Evolutionary conservation across 2,329 filamentous ascomycete genomes (phyloP).

Genomic region (Taxawa tesnikishii): DNA sequence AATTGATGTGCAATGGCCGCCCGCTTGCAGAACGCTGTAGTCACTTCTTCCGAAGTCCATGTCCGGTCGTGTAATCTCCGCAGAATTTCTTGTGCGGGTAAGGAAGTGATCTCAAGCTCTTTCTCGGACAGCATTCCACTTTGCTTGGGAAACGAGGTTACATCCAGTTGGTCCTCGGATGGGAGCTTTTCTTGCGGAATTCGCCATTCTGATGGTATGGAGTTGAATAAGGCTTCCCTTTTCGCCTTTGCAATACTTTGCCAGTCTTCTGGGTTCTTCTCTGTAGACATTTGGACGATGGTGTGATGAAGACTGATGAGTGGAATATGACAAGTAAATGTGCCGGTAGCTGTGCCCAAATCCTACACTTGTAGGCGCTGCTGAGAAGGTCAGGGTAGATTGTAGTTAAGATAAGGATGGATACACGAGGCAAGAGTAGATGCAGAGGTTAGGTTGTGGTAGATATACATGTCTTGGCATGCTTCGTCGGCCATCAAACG

Average conservation of each 20-base stretch:
- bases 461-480: too few relatives aligned
- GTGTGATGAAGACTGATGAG: too few relatives aligned
- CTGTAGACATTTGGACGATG: neutral
- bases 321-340: too few relatives aligned
- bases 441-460: too few relatives aligned
- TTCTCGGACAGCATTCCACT: conserved; percentile 47
- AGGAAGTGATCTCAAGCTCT: conserved; percentile 40
- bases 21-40: conserved; percentile 41
- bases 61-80: conserved; percentile 24
- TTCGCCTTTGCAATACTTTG: conserved; percentile 6
- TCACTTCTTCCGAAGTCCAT: conserved; percentile 41
- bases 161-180: conserved; percentile 40
- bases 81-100: conserved; percentile 27
- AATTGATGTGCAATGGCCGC: conserved; percentile 44
- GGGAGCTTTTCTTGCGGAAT: conserved; percentile 43
- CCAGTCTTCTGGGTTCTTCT: conserved; percentile 4
- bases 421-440: too few relatives aligned
- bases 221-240: conserved; percentile 14
- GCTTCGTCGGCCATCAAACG: too few relatives aligned
- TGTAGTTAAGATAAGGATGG: too few relatives aligned
- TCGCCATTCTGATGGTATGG: conserved; percentile 47
- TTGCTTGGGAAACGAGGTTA: conserved; percentile 40
- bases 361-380: too few relatives aligned
- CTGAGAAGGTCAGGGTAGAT: too few relatives aligned
- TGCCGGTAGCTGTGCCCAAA: too few relatives aligned